Evolutionary conservation across 176 grass and related monocot genomes (phyloP).

Genomic region (Aegilops longissima): DNA sequence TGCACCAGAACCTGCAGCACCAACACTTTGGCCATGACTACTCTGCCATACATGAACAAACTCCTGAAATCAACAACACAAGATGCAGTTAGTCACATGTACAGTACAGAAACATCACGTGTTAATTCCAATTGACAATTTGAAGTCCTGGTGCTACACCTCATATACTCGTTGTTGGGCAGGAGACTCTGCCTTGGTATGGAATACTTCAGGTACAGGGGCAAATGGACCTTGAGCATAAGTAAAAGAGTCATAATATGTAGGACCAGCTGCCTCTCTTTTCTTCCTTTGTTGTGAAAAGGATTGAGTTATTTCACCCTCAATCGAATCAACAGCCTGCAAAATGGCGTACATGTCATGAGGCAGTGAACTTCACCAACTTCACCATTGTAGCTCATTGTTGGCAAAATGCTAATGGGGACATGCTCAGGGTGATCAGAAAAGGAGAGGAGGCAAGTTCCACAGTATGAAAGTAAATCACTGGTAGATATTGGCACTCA

Average conservation of each 20-base stretch:
- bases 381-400: background rate
- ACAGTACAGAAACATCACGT: slow-evolving; percentile 14
- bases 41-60: slow-evolving; percentile 72
- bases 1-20: slow-evolving; percentile 45
- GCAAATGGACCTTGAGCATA: slow-evolving; percentile 69
- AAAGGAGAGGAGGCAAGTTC: background rate
- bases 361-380: background rate
- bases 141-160: slow-evolving; percentile 39
- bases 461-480: background rate
- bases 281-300: slow-evolving; percentile 77
- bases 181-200: slow-evolving; percentile 68
- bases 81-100: background rate
- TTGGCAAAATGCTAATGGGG: background rate
- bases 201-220: slow-evolving; percentile 61
- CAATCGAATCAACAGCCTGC: slow-evolving; percentile 72
- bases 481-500: background rate
- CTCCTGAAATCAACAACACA: slow-evolving; percentile 51
- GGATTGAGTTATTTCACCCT: slow-evolving; percentile 58
- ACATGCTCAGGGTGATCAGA: background rate
- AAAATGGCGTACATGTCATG: slow-evolving; percentile 1
- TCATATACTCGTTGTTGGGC: slow-evolving; percentile 76
- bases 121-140: slow-evolving; percentile 10
- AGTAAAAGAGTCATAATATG: slow-evolving; percentile 68
- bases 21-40: slow-evolving; percentile 56
- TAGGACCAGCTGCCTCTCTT: slow-evolving; percentile 61